Evolutionary conservation across 306 rosid species (phyloP), one percentile per base, ranked within the genome.

Genomic region (Nissolia schottii): DNA sequence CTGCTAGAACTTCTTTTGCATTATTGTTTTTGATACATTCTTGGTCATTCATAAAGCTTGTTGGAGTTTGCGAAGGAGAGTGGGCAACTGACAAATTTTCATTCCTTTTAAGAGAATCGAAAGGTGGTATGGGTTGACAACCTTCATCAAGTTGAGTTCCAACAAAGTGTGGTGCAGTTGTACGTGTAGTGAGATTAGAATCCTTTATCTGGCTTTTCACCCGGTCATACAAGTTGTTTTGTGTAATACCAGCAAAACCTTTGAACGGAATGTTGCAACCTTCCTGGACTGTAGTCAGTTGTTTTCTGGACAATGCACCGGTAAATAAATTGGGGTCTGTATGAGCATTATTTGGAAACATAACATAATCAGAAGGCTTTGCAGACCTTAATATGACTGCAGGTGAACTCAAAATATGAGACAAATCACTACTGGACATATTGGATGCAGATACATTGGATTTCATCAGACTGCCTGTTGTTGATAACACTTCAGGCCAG

Each of bases 401-500:
- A 63, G 85, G 28, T 20, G 84, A 67, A 67, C 69, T 63, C 56
- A 62, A 71, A 65, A 67, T 28, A 74, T 73, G 82, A 76, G 89
- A 73, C 37, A 51, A 48, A 76, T 72, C 77, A 63, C 62, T 56
- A 77, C 66, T 58, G 70, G 82, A 74, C 68, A 69, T 24, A 71
- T 76, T 82, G 75, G 87, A 71, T 18, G 38, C 60, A 66, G 85
- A 67, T 69, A 64, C 72, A 57, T 79, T 70, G 77, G 80, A 81
- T 78, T 77, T 84, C 84, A 70, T 70, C 82, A 53, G 78, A 76
- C 79, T 77, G 29, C 86, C 73, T 79, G 79, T 71, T 64, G 85
- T 67, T 73, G 95, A 76, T 70, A 89, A 64, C 77, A 70, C 87
- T 82, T 84, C 91, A 37, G 95, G 91, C 91, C 95, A 89, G 86